A percentile compares a stretch with the other conserved stretches of the same genome.
Evolutionary conservation across 2,329 filamentous ascomycete species (phyloP).

Genomic region (Taxawa tesnikishii): DNA sequence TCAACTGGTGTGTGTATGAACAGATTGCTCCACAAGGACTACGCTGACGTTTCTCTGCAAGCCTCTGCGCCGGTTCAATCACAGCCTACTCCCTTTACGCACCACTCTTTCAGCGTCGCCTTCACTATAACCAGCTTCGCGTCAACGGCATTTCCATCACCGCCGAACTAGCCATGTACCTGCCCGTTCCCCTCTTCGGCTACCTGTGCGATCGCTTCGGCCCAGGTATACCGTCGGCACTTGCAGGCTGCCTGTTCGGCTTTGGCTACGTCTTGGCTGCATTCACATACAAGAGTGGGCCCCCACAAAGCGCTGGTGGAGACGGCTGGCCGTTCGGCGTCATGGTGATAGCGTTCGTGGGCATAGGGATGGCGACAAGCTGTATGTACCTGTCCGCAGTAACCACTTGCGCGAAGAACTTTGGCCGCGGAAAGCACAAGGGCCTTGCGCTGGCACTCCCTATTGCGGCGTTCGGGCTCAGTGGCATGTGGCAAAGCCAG

Average conservation of each 20-base stretch:
- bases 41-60: constrained; percentile 11
- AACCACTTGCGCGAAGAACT: constrained; percentile 97
- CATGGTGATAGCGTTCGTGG: constrained; percentile 78
- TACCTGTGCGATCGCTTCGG: constrained; percentile 85
- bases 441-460: constrained; percentile 81
- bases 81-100: constrained; percentile 91
- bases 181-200: constrained; percentile 81
- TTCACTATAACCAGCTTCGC: constrained; percentile 82
- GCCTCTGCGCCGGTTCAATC: constrained; percentile 78
- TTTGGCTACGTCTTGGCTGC: constrained; percentile 75
- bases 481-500: constrained; percentile 93
- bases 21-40: not conserved
- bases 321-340: constrained; percentile 59
- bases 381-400: constrained; percentile 83
- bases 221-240: constrained; percentile 61
- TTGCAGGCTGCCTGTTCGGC: constrained; percentile 64
- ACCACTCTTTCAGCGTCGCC: constrained; percentile 71
- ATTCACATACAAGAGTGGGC: constrained; percentile 54
- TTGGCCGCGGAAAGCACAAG: constrained; percentile 75
- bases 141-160: constrained; percentile 84
- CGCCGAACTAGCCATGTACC: constrained; percentile 78
- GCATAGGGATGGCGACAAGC: constrained; percentile 72
- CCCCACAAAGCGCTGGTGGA: constrained; percentile 35
- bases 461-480: constrained; percentile 85
- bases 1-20: constrained; percentile 37